phyloP scores from a whole-genome alignment of 495 filamentous ascomycete genomes.

The Amniculicola lignicola region DNA sequence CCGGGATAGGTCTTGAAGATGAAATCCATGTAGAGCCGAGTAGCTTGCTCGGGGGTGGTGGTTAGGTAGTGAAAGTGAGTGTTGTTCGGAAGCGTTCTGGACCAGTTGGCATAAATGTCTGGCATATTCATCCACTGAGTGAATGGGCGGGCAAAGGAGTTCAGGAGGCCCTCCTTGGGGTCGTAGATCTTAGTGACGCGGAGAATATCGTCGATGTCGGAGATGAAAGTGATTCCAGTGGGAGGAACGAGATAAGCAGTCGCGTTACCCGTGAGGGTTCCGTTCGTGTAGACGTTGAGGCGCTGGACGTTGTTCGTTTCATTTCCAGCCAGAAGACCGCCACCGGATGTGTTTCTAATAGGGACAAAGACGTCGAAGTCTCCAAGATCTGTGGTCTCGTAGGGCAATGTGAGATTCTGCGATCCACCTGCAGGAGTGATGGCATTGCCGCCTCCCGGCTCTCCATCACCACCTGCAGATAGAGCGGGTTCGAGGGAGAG shows the following conservation, averaged over 20 bases:
- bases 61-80: slow-evolving; percentile 82
- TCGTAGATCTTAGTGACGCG: slow-evolving; percentile 80
- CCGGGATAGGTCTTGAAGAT: slow-evolving; percentile 70
- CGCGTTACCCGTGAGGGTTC: slow-evolving; percentile 61
- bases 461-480: slow-evolving; percentile 48
- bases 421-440: slow-evolving; percentile 53
- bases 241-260: slow-evolving; percentile 73
- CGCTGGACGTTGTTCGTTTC: slow-evolving; percentile 58
- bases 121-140: slow-evolving; percentile 77
- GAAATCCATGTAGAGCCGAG: slow-evolving; percentile 76
- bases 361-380: slow-evolving; percentile 69
- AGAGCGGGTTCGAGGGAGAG: slow-evolving; percentile 59
- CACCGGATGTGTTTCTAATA: slow-evolving; percentile 50
- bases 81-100: slow-evolving; percentile 52
- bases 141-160: slow-evolving; percentile 71
- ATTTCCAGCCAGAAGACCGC: slow-evolving; percentile 58
- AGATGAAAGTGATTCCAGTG: slow-evolving; percentile 64
- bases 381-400: slow-evolving; percentile 58
- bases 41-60: slow-evolving; percentile 76
- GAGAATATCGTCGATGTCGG: slow-evolving; percentile 77
- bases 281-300: slow-evolving; percentile 63
- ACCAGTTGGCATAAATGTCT: slow-evolving; percentile 67
- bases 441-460: slow-evolving; percentile 52
- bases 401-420: slow-evolving; percentile 56
- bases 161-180: slow-evolving; percentile 67